phyloP scores from a whole-genome alignment of 1,284 basidiomycete species.

The Cystobasidium sp. region DNA sequence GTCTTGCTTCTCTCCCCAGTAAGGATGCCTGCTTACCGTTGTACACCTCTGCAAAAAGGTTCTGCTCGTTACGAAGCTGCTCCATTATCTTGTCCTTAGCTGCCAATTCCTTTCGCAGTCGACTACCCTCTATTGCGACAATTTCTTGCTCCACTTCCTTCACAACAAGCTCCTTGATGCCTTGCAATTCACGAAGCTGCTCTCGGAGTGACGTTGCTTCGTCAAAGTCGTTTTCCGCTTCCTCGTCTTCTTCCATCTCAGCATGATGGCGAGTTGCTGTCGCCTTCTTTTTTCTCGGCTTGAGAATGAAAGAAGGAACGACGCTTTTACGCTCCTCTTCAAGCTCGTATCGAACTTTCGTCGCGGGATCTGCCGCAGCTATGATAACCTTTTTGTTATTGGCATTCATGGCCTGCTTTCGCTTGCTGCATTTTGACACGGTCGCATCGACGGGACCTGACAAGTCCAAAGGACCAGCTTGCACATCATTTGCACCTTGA shows the following conservation, averaged over 20 bases:
- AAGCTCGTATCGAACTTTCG: constrained; percentile 26
- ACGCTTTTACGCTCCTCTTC: constrained; percentile 29
- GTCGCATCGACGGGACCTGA: background rate
- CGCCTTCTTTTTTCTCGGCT: background rate
- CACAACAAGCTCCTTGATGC: constrained; percentile 26
- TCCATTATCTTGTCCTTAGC: constrained; percentile 49
- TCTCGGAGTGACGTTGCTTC: constrained; percentile 1
- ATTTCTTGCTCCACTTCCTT: constrained; percentile 17
- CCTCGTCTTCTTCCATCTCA: background rate
- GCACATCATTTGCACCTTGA: background rate
- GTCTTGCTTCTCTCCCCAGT: no score
- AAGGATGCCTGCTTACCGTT: constrained; percentile 39
- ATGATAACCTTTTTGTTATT: constrained; percentile 16
- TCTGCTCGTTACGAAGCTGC: constrained; percentile 46
- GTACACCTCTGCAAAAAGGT: constrained; percentile 45
- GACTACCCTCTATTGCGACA: constrained; percentile 1
- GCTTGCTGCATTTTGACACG: constrained; percentile 24
- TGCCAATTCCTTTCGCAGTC: constrained; percentile 31
- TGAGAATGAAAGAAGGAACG: constrained; percentile 5
- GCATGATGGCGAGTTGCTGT: constrained; percentile 9
- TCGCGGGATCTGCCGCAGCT: constrained; percentile 38
- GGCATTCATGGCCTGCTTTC: constrained; percentile 16
- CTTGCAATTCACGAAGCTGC: constrained; percentile 9
- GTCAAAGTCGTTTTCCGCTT: constrained; percentile 3
- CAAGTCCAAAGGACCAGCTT: background rate